A percentile compares a stretch with the other conserved stretches of the same genome.
Evolutionary conservation across 208 protist species (phyloP).

Genomic region (Trypanosoma caninum): DNA sequence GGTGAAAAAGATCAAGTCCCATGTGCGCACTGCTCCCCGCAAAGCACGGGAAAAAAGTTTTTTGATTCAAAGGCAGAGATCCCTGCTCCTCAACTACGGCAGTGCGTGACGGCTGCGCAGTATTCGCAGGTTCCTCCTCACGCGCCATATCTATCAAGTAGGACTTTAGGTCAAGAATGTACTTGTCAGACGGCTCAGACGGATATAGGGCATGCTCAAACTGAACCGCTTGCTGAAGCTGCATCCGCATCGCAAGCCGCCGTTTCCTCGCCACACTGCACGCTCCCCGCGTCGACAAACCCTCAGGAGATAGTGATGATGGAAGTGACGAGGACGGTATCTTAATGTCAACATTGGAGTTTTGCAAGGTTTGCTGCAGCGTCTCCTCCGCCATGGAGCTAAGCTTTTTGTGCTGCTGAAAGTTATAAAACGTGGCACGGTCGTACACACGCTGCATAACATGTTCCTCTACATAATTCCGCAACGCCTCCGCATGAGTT

Average conservation of each 20-base stretch:
- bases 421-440: slow-evolving; percentile 65
- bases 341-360: slow-evolving; percentile 34
- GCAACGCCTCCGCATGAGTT: slow-evolving; percentile 58
- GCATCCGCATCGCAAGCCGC: slow-evolving; percentile 15
- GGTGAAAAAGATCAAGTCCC: slow-evolving; percentile 60
- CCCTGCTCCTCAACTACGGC: slow-evolving; percentile 28
- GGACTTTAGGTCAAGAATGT: slow-evolving; percentile 73
- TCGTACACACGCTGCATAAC: slow-evolving; percentile 81
- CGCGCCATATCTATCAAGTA: slow-evolving; percentile 69
- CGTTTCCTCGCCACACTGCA: slow-evolving; percentile 6
- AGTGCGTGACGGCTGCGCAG: slow-evolving; percentile 17
- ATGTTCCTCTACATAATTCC: slow-evolving; percentile 49
- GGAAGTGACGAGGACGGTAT: slow-evolving; percentile 7
- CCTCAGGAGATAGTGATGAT: slow-evolving; percentile 18
- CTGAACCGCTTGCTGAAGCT: slow-evolving; percentile 50
- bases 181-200: slow-evolving; percentile 71
- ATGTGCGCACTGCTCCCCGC: slow-evolving; percentile 39
- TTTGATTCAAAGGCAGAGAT: slow-evolving; percentile 12
- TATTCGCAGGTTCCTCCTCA: slow-evolving; percentile 30
- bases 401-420: slow-evolving; percentile 54
- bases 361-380: slow-evolving; percentile 25
- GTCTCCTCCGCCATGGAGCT: slow-evolving; percentile 41
- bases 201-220: slow-evolving; percentile 84
- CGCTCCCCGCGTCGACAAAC: slow-evolving; percentile 17
- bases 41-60: slow-evolving; percentile 6